Conservation (phyloP, 73 alveolate species). For the Diophrys appendiculata region DNA sequence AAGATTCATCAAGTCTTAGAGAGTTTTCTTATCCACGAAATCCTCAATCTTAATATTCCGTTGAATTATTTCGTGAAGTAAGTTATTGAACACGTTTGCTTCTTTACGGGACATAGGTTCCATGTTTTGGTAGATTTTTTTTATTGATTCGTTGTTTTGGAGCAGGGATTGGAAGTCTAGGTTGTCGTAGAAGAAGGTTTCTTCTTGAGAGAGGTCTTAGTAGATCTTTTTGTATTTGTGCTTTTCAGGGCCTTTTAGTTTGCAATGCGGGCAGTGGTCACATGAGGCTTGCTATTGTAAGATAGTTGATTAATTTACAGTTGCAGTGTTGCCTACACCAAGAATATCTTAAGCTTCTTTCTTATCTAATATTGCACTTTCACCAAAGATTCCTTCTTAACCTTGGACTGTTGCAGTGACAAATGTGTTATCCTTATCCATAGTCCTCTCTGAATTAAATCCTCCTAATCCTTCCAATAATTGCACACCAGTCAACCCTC, state of each 20-base stretch:
- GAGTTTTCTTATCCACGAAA: background rate
- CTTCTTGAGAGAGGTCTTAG: background rate
- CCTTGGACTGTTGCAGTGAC: too few relatives aligned
- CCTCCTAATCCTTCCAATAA: too few relatives aligned
- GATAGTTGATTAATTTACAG: too few relatives aligned
- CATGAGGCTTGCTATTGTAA: too few relatives aligned
- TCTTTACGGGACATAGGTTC: conserved; percentile 8
- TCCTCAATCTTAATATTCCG: background rate
- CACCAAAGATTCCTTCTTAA: too few relatives aligned
- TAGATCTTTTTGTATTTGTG: background rate
- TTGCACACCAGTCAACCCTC: too few relatives aligned
- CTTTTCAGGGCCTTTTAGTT: background rate
- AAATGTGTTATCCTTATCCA: too few relatives aligned
- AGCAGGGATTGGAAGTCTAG: background rate
- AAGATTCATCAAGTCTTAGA: background rate
- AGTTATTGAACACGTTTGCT: background rate
- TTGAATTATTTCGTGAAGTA: background rate
- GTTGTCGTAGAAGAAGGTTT: background rate
- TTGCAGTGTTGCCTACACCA: too few relatives aligned
- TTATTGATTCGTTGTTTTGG: background rate
- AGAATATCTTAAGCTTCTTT: too few relatives aligned
- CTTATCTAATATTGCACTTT: too few relatives aligned
- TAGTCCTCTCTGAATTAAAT: too few relatives aligned
- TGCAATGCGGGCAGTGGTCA: background rate
- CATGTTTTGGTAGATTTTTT: background rate